phyloP scores from a whole-genome alignment of 129 eudicot species.

The Tagetes patula region DNA sequence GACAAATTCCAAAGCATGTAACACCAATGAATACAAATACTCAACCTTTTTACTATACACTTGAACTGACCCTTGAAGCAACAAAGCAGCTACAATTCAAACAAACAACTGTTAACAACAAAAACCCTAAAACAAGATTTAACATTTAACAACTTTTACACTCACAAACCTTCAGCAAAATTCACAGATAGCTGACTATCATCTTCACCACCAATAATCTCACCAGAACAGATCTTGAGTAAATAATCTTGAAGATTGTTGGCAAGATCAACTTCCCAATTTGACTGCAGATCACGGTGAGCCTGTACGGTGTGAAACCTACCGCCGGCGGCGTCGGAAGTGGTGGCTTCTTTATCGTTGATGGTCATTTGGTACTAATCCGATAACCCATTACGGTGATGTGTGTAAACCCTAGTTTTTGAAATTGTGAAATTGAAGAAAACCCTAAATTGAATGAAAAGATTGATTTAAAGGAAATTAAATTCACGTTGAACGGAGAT shows the following conservation, averaged over 20 bases:
- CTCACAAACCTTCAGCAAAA: slow-evolving; percentile 79
- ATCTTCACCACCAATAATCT: slow-evolving; percentile 50
- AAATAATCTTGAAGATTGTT: slow-evolving; percentile 80
- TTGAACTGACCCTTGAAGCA: slow-evolving; percentile 90
- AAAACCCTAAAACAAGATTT: slow-evolving; percentile 15
- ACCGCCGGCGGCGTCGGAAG: slow-evolving; percentile 41
- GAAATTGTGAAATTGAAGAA: not conserved
- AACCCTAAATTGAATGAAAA: not conserved
- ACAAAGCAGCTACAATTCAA: slow-evolving; percentile 75
- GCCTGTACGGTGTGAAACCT: slow-evolving; percentile 69
- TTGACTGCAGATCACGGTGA: slow-evolving; percentile 74
- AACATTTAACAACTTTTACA: not conserved
- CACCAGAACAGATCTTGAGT: slow-evolving; percentile 90
- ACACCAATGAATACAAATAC: slow-evolving; percentile 77
- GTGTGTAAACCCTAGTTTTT: slow-evolving; percentile 30
- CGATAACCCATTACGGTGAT: slow-evolving; percentile 27
- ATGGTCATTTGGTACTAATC: slow-evolving; percentile 42
- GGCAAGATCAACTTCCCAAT: slow-evolving; percentile 93
- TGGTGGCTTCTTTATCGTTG: slow-evolving; percentile 42
- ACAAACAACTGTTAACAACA: not conserved
- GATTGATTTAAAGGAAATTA: not conserved
- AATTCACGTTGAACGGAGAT: slow-evolving; percentile 7
- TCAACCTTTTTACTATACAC: slow-evolving; percentile 94
- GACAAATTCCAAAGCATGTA: slow-evolving; percentile 85
- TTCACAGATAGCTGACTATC: slow-evolving; percentile 51